Evolutionary conservation across 257 asterid genomes (phyloP), one percentile per base, ranked within the genome.

Genomic region (Forsythia suspensa): DNA sequence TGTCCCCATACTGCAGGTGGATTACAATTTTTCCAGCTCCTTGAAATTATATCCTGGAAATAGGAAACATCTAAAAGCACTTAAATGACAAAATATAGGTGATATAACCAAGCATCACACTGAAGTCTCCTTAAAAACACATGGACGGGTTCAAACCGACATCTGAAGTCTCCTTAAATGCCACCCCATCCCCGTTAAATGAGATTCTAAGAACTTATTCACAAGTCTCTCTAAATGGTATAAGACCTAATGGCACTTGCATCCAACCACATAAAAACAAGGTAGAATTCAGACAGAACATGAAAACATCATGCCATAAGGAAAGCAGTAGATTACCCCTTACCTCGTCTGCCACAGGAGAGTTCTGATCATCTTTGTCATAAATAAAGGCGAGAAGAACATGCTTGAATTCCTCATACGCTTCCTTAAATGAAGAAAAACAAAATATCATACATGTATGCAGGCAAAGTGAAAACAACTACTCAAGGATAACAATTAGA

Each of bases 311-410:
- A 13, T 51, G 57, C 42, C 10, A 38, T 43, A 43, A 75, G 40
- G 43, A 71, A 74, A 39, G 21, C 51, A 81, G 68, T 7, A 51
- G 48, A 71, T 34, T 72, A 69, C 76, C 39, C 66, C 86, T 79
- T 81, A 94, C 99, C 97, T 96, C 98, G 79, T 88, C 80, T 74
- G 89, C 97, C 85, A 94, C 98, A 8, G 99, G 99, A 83, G 99
- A 96, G 61, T 82, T 86, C 83, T 85, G 88, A 84, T 94, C 99
- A 84, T 92, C 91, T 85, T 92, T 89, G 79, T 91, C 97, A 77
- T 96, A 96, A 80, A 94, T 87, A 52, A 96, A 86, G 75, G 98
- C 96, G 69, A 94, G 96, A 80, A 94, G 97, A 82, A 89, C 86
- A 75, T 96, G 98, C 88, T 96, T 94, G 82, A 96, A 94, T 84